phyloP scores from a whole-genome alignment of 2,329 filamentous ascomycete species.

The Westerdykella aurantiaca region DNA sequence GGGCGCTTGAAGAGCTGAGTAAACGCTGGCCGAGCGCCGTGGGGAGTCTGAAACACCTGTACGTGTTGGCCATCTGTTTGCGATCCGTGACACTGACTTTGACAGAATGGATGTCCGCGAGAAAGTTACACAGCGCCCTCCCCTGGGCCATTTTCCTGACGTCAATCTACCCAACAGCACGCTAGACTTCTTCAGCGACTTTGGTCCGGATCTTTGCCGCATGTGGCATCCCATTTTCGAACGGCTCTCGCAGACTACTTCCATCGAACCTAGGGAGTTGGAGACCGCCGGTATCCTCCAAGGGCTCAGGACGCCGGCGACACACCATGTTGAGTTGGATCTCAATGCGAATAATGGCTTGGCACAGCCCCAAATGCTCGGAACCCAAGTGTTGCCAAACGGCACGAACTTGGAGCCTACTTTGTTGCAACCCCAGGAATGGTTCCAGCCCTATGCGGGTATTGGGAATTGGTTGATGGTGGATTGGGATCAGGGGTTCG shows the following conservation, averaged over 20 bases:
- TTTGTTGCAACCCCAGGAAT: slow-evolving; percentile 28
- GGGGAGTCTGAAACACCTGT: slow-evolving; percentile 27
- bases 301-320: slow-evolving; percentile 21
- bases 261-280: slow-evolving; percentile 20
- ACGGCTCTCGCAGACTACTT: slow-evolving; percentile 13
- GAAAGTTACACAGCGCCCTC: slow-evolving; percentile 22
- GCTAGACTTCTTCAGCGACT: slow-evolving; percentile 27
- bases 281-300: slow-evolving; percentile 31
- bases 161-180: slow-evolving; percentile 20
- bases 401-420: slow-evolving; percentile 19
- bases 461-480: slow-evolving; percentile 30
- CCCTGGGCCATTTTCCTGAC: slow-evolving; percentile 24
- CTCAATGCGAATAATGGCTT: slow-evolving; percentile 6
- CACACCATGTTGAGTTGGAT: slow-evolving; percentile 18
- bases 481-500: slow-evolving; percentile 30
- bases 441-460: slow-evolving; percentile 23
- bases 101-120: slow-evolving; percentile 26
- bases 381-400: slow-evolving; percentile 9
- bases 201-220: slow-evolving; percentile 29
- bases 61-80: slow-evolving; percentile 1
- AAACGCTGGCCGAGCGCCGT: slow-evolving; percentile 29
- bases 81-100: neutral
- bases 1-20: slow-evolving; percentile 26
- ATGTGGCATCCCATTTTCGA: slow-evolving; percentile 25
- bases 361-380: slow-evolving; percentile 14